Percentiles rank a stretch among this genome's conserved stretches.
phyloP scores from a whole-genome alignment of 1,284 basidiomycete species.

The Malassezia dermatis region DNA sequence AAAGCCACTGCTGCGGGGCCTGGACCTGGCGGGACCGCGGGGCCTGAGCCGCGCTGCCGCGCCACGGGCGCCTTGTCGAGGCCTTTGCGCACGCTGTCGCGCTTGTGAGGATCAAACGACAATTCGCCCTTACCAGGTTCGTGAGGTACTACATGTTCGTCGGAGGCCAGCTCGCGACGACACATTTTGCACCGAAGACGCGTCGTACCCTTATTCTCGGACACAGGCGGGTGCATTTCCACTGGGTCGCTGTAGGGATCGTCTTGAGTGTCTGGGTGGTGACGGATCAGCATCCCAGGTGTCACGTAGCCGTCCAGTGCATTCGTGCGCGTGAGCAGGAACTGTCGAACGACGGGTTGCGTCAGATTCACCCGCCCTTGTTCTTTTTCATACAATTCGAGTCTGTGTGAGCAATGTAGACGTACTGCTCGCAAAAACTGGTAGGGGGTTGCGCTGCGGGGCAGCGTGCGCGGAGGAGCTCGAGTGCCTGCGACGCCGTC shows the following conservation, averaged over 20 bases:
- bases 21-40: neutral
- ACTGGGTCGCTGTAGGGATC: conserved; percentile 22
- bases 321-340: conserved; percentile 47
- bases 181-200: conserved; percentile 40
- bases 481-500: conserved; percentile 40
- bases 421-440: conserved; percentile 45
- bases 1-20: neutral
- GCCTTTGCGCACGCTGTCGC: conserved; percentile 16
- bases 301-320: conserved; percentile 20
- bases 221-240: conserved; percentile 21
- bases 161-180: conserved; percentile 31
- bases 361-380: conserved; percentile 46
- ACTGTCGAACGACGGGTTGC: conserved; percentile 45
- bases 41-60: neutral
- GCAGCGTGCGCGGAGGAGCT: conserved; percentile 33
- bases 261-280: neutral
- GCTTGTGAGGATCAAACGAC: conserved; percentile 35
- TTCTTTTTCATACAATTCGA: conserved; percentile 48
- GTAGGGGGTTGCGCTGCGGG: conserved; percentile 41
- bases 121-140: conserved; percentile 36
- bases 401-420: conserved; percentile 9
- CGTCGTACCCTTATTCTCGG: neutral
- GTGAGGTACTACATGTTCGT: conserved; percentile 40
- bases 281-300: conserved; percentile 1
- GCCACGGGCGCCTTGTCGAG: neutral